Conservation (phyloP, 2,329 filamentous ascomycete genomes). For the Trichophyton simii region DNA sequence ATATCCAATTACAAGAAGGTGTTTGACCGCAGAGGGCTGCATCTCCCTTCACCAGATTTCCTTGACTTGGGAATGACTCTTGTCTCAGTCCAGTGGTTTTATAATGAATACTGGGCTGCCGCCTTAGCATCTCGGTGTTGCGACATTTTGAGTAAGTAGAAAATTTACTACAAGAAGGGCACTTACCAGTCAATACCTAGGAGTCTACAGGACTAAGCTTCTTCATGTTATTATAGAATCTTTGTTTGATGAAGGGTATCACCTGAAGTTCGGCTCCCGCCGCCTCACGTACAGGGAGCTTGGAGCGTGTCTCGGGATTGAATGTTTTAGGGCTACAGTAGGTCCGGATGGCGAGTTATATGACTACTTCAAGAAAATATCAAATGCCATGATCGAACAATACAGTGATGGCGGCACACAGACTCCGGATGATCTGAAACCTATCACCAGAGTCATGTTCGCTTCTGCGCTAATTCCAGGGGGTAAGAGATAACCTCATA, state of each 20-base stretch:
- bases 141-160: constrained; percentile 25
- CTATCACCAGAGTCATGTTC: constrained; percentile 48
- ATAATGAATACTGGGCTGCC: constrained; percentile 38
- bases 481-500: constrained; percentile 30
- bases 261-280: constrained; percentile 24
- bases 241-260: constrained; percentile 25
- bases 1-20: constrained; percentile 42
- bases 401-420: constrained; percentile 29
- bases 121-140: constrained; percentile 26
- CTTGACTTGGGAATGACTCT: constrained; percentile 50
- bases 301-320: constrained; percentile 40
- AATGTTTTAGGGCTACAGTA: constrained; percentile 25
- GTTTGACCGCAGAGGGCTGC: constrained; percentile 34
- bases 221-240: constrained; percentile 18
- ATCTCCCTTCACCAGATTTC: constrained; percentile 38
- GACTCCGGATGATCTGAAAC: constrained; percentile 35
- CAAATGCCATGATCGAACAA: constrained; percentile 25
- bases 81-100: constrained; percentile 44
- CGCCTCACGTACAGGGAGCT: constrained; percentile 45
- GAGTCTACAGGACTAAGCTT: background rate
- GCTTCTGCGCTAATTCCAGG: constrained; percentile 44
- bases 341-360: constrained; percentile 23
- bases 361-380: constrained; percentile 21
- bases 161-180: background rate
- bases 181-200: no score